Conservation (phyloP, 805 yeast species). For the Groenewaldozyma salmanticensis region DNA sequence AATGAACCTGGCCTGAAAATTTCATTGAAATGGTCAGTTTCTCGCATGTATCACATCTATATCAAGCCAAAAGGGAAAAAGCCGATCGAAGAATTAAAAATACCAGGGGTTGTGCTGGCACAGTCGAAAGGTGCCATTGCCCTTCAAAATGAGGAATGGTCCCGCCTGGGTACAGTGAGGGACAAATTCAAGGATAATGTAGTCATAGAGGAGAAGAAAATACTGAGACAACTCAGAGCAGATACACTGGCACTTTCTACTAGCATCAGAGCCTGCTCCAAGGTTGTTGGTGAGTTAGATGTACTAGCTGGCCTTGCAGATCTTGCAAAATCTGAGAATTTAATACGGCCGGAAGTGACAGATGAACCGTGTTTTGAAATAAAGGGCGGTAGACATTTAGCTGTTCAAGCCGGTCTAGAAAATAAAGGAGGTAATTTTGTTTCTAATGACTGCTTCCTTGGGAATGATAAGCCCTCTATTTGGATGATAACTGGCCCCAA, state of each 20-base stretch:
- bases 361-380: constrained; percentile 41
- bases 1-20: constrained; percentile 18
- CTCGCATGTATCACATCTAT: constrained; percentile 40
- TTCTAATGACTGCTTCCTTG: constrained; percentile 34
- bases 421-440: constrained; percentile 40
- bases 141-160: constrained; percentile 43
- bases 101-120: constrained; percentile 25
- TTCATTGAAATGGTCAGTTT: constrained; percentile 33
- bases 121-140: constrained; percentile 37
- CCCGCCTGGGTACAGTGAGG: constrained; percentile 39
- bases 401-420: constrained; percentile 69
- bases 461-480: constrained; percentile 21
- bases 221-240: constrained; percentile 41
- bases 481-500: constrained; percentile 84
- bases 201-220: constrained; percentile 41
- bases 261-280: constrained; percentile 41
- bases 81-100: constrained; percentile 1
- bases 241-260: constrained; percentile 37
- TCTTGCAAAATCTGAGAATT: constrained; percentile 56
- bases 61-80: constrained; percentile 25
- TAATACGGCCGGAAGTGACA: constrained; percentile 57
- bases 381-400: constrained; percentile 67
- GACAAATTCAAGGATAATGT: constrained; percentile 40
- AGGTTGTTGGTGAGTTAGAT: constrained; percentile 57
- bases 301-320: constrained; percentile 61